Evolutionary conservation across 2,329 filamentous ascomycete species (phyloP).

Genomic region (Cryphonectria naterciae): DNA sequence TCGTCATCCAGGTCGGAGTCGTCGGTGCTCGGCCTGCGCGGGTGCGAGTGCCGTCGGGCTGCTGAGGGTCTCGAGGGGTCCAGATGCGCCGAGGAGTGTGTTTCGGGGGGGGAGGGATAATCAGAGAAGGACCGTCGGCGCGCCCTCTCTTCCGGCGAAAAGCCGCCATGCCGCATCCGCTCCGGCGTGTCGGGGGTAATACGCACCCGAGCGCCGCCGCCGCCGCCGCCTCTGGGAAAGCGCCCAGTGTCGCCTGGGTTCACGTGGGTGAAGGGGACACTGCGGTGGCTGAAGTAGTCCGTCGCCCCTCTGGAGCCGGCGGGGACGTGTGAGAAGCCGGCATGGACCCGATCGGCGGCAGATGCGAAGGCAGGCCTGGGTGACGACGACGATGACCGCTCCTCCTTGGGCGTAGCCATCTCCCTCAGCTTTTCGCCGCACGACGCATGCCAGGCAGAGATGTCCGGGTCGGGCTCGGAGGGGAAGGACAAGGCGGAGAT

Average conservation of each 20-base stretch:
- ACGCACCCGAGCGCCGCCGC: conserved; percentile 16
- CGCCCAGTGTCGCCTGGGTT: conserved; percentile 42
- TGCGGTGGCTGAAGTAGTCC: conserved; percentile 43
- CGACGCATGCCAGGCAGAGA: conserved; percentile 82
- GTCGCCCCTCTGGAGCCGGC: conserved; percentile 26
- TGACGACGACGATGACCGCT: conserved; percentile 9
- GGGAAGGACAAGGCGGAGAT: conserved; percentile 71
- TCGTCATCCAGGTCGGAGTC: conserved; percentile 43
- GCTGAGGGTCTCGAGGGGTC: conserved; percentile 40
- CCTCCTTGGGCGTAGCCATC: conserved; percentile 52
- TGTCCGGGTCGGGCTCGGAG: conserved; percentile 71
- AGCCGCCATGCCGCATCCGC: conserved; percentile 40
- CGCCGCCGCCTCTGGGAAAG: conserved; percentile 33
- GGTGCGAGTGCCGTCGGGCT: conserved; percentile 54
- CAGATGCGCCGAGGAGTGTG: conserved; percentile 39
- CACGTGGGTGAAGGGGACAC: conserved; percentile 47
- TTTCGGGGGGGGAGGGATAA: conserved; percentile 45
- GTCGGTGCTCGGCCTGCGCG: conserved; percentile 49
- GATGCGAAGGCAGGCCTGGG: conserved; percentile 33
- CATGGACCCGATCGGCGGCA: conserved; percentile 24
- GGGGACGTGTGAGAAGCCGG: conserved; percentile 27
- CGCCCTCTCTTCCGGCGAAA: conserved; percentile 46
- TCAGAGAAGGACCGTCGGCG: conserved; percentile 58
- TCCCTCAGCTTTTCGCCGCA: conserved; percentile 73
- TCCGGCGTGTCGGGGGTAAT: conserved; percentile 32